phyloP scores from a whole-genome alignment of 2,329 filamentous ascomycete species.

The Neodidymelliopsis sp. region DNA sequence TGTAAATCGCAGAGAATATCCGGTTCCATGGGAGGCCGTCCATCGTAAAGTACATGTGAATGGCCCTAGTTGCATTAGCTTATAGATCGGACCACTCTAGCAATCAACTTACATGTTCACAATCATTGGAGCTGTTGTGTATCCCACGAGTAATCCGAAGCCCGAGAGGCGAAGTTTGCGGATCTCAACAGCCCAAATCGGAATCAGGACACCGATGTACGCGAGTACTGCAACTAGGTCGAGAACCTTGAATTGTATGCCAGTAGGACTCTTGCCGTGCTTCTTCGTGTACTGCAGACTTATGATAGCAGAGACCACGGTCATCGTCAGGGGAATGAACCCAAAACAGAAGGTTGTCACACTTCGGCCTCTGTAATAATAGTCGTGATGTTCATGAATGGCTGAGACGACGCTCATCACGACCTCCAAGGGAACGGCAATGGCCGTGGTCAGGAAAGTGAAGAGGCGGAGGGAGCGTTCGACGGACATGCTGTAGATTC shows the following conservation, averaged over 20 bases:
- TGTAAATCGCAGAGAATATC: background rate
- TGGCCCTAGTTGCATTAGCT: slow-evolving; percentile 1
- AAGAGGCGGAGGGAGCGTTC: slow-evolving; percentile 14
- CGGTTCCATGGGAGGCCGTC: slow-evolving; percentile 1
- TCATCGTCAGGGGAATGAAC: slow-evolving; percentile 15
- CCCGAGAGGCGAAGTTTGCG: background rate
- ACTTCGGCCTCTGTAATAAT: background rate
- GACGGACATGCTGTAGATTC: background rate
- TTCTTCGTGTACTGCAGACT: slow-evolving; percentile 13
- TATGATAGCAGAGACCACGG: background rate
- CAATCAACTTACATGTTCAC: slow-evolving; percentile 7
- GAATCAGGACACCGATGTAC: slow-evolving; percentile 6
- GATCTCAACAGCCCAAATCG: slow-evolving; percentile 12
- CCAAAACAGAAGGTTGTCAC: slow-evolving; percentile 12
- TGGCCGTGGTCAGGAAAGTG: slow-evolving; percentile 9
- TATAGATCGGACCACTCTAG: background rate
- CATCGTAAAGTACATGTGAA: slow-evolving; percentile 12
- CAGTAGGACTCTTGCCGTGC: slow-evolving; percentile 9
- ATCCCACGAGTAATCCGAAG: slow-evolving; percentile 13
- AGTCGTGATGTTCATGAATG: background rate
- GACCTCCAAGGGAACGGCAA: slow-evolving; percentile 9
- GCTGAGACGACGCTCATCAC: slow-evolving; percentile 6
- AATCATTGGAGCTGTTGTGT: slow-evolving; percentile 12
- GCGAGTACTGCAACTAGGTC: background rate
- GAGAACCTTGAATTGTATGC: background rate